Evolutionary conservation across 345 rosid species (phyloP).

Genomic region (Dipteronia dyeriana): DNA sequence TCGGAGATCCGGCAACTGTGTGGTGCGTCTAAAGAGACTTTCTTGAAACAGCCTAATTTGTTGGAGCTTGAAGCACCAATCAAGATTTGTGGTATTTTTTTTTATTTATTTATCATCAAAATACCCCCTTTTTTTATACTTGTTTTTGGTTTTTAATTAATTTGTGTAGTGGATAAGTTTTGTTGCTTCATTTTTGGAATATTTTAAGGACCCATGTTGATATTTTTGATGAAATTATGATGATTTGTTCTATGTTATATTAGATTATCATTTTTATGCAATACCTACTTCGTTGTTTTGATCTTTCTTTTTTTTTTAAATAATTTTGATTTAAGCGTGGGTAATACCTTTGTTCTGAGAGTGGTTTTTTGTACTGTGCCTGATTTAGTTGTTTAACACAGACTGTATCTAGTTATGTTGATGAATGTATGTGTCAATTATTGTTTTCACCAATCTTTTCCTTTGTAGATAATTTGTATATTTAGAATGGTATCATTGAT

Average conservation of each 20-base stretch:
- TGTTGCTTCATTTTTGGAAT: background rate
- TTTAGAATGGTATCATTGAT: background rate
- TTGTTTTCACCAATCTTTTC: background rate
- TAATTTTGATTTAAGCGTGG: background rate
- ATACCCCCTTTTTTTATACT: background rate
- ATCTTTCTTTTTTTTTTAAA: background rate
- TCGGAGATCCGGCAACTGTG: constrained; percentile 77
- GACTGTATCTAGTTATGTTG: background rate
- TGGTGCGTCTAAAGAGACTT: constrained; percentile 50
- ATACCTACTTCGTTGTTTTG: background rate
- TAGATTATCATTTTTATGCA: background rate
- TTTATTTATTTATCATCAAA: background rate
- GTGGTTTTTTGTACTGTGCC: background rate
- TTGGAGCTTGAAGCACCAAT: constrained; percentile 80
- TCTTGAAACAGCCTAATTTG: constrained; percentile 69
- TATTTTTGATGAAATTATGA: background rate
- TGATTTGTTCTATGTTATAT: background rate
- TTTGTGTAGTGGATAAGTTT: background rate
- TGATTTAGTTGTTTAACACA: background rate
- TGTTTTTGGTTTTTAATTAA: background rate
- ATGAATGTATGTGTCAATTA: background rate
- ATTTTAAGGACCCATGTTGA: background rate
- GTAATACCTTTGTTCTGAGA: background rate
- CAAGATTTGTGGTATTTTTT: constrained; percentile 68
- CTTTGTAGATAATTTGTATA: background rate